A percentile compares a stretch with the other conserved stretches of the same genome.
Conservation (phyloP, 2,329 filamentous ascomycete genomes). For the Zasmidium angulare region DNA sequence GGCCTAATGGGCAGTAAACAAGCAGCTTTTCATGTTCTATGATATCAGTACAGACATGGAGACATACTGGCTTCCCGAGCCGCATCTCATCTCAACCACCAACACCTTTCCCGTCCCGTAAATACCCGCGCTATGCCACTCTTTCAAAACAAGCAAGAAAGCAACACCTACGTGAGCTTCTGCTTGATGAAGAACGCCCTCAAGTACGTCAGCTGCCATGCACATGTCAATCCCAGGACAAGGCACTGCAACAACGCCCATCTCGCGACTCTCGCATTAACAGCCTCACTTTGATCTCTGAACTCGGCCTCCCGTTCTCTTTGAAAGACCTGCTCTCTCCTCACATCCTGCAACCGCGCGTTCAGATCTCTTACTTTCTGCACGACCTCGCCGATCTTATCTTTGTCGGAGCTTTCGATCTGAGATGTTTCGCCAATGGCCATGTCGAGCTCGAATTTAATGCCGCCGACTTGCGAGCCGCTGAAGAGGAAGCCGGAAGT, state of each 20-base stretch:
- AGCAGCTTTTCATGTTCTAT: conserved; percentile 4
- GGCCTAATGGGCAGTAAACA: background rate
- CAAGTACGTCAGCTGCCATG: conserved; percentile 95
- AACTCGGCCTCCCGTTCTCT: conserved; percentile 98
- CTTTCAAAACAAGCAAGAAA: background rate
- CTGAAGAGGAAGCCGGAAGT: conserved; percentile 70
- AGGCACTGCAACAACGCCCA: conserved; percentile 91
- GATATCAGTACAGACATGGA: conserved; percentile 4
- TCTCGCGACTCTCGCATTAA: conserved; percentile 85
- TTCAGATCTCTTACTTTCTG: conserved; percentile 88
- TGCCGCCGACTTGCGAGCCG: conserved; percentile 66
- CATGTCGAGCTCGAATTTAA: conserved; percentile 84
- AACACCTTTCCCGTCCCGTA: background rate
- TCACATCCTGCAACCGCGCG: conserved; percentile 79
- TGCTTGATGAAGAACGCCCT: conserved; percentile 99
- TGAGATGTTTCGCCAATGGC: conserved; percentile 91
- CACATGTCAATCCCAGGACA: conserved; percentile 82
- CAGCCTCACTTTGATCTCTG: conserved; percentile 92
- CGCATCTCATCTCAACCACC: background rate
- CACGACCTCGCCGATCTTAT: conserved; percentile 86
- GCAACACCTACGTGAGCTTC: conserved; percentile 75
- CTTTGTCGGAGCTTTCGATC: conserved; percentile 91
- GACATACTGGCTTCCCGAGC: conserved; percentile 4
- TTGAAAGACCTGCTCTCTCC: conserved; percentile 95
- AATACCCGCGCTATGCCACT: background rate